A percentile compares a stretch with the other conserved stretches of the same genome.
Conservation (phyloP, 345 rosid species). For the Citrus trifoliata region DNA sequence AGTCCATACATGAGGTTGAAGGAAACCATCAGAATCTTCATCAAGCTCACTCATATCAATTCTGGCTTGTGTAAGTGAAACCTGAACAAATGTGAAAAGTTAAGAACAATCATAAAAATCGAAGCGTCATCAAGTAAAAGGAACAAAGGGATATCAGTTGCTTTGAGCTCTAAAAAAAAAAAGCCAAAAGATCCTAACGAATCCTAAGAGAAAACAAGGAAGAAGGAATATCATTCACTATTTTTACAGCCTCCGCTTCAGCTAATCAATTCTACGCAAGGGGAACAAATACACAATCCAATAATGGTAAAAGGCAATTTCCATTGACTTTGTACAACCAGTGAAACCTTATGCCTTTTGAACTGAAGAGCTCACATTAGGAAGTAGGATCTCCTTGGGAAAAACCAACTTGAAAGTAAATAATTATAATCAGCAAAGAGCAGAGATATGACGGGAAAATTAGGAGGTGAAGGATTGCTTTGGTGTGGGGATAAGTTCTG, state of each 20-base stretch:
- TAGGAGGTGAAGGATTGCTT: background rate
- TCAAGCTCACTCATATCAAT: constrained; percentile 99
- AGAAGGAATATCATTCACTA: background rate
- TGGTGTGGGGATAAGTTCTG: background rate
- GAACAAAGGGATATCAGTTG: background rate
- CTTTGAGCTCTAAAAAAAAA: background rate
- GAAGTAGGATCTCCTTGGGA: background rate
- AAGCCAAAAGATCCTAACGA: background rate
- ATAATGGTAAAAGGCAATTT: background rate
- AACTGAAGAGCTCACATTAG: background rate
- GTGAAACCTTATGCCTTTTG: background rate
- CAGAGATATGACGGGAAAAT: background rate
- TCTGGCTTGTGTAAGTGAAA: constrained; percentile 97
- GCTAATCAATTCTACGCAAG: background rate
- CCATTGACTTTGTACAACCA: background rate
- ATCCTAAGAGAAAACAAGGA: background rate
- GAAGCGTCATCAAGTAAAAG: background rate
- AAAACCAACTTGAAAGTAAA: background rate
- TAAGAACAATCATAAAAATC: constrained; percentile 3
- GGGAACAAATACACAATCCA: background rate
- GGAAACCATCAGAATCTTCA: constrained; percentile 98
- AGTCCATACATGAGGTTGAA: constrained; percentile 66
- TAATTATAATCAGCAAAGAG: background rate
- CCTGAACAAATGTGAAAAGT: constrained; percentile 46
- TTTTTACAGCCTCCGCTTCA: background rate